Conservation (phyloP, 164 flowering plant genomes). For the Litsea cubeba region DNA sequence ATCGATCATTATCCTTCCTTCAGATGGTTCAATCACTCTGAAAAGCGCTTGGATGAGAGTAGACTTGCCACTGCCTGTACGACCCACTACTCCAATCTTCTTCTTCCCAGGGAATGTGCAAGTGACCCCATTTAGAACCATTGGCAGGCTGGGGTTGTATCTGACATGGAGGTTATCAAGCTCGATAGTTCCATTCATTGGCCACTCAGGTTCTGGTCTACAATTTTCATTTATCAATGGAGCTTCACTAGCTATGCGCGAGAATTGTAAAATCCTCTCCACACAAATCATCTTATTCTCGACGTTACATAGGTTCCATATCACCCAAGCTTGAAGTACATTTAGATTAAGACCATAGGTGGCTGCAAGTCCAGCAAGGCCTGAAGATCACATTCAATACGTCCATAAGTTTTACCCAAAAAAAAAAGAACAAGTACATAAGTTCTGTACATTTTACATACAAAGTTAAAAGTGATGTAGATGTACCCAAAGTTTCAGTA, state of each 20-base stretch:
- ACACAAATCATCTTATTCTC: constrained; percentile 87
- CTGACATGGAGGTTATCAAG: constrained; percentile 54
- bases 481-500: not conserved
- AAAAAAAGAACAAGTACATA: too few species aligned
- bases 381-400: constrained; percentile 24
- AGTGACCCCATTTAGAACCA: constrained; percentile 58
- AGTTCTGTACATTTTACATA: too few species aligned
- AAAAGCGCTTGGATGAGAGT: constrained; percentile 84
- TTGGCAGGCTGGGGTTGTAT: constrained; percentile 58
- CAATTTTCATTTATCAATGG: constrained; percentile 50
- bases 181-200: constrained; percentile 45
- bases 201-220: constrained; percentile 70
- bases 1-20: constrained; percentile 62
- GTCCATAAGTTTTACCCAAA: not conserved
- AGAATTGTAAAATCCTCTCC: constrained; percentile 71
- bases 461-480: too few species aligned
- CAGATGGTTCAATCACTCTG: constrained; percentile 64
- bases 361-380: constrained; percentile 74
- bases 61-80: constrained; percentile 95
- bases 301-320: constrained; percentile 81
- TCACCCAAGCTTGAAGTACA: constrained; percentile 75
- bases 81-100: constrained; percentile 79
- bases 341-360: constrained; percentile 77
- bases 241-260: constrained; percentile 66
- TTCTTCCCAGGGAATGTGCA: constrained; percentile 65